Evolutionary conservation across 2,329 filamentous ascomycete species (phyloP), one percentile per base, ranked within the genome.

Genomic region (Aspergillus sp.): DNA sequence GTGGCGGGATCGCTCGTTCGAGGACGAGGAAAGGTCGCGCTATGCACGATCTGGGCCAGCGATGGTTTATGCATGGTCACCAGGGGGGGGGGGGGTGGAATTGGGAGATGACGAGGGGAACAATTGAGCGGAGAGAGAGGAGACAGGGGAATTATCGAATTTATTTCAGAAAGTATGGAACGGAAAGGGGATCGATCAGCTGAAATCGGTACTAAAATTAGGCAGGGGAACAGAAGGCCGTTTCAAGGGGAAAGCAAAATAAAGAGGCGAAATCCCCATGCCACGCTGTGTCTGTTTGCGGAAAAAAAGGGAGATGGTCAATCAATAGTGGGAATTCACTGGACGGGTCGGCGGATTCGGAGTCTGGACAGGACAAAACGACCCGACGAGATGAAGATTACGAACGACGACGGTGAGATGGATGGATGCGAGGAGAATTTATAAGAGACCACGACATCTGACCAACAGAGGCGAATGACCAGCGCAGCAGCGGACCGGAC

Each of bases 61-160:
- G 79, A 78, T 44, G 82, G 81, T 69, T 83, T 82, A 65, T 81
- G 81, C 83, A 86, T 86, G 60, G 60, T 73, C 64, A 65, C n/a
- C 3, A 30, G 33, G 50, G 16, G 45, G 40, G n/a, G n/a, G n/a
- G n/a, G n/a, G n/a, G n/a, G n/a, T n/a, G n/a, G n/a, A n/a, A 52
- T 16, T 11, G 19, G 33, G 47, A 30, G 24, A 32, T 24, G 45
- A 16, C 14, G 45, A 30, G 17, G 13, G 32, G 2, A 45, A 38
- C 14, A 17, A 45, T 19, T 13, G 43, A 16, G 32, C 17, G 19
- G 43, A 45, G 9, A 26, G 43, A 33, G 43, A 19, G 6, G 24
- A 26, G 13, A 45, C n/a, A 45, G 35, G 17, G 26, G 35, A 38
- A 17, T 33, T 44, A 30, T 30, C 10, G 26, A 11, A 30, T 30